Evolutionary conservation across 2,329 filamentous ascomycete species (phyloP), one percentile per base, ranked within the genome.

Genomic region (Diaporthe aspalathi): DNA sequence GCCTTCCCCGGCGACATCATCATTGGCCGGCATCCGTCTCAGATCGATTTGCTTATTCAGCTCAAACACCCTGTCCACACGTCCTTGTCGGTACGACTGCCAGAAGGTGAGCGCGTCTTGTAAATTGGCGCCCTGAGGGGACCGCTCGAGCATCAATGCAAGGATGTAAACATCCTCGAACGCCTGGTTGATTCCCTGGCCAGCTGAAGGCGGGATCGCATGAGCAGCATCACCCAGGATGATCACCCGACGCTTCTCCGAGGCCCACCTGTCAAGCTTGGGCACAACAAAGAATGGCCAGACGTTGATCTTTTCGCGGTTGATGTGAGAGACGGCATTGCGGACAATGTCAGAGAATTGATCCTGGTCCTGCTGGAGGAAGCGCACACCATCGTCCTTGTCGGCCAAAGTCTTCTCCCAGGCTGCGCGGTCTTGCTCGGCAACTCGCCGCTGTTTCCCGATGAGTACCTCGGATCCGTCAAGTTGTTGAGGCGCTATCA

Each of bases 221-320:
- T 87, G 84, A 1, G 84, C 85, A 5, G 83, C 83, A 38, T 87
- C 85, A 0, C 85, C 85, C 0, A 87, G 75, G 20, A 89, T 82
- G 3, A 86, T 68, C 0, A 86, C 82, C 0, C 81, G 77, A 0
- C 77, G 74, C 7, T 75, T 69, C 0, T 75, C 73, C 1, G 84
- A 85, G 0, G 76, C 74, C 86, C 86, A 88, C 0, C 75, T 77
- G 1, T 82, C 80, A 0, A 88, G 80, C 74, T 82, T 82, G 0
- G 86, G 86, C 1, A 87, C 79, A 2, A 82, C 76, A 70, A 84
- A 85, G 49, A 87, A 88, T 0, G 85, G 84, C 86, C 86, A 88
- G 1, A 85, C 75, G 63, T 83, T 84, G 63, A 87, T 78, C 2
- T 72, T 77, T 0, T 78, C 78, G 3, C 79, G 71, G 0, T 78